phyloP scores from a whole-genome alignment of 2,329 filamentous ascomycete species.

The Neospermospora avenae region DNA sequence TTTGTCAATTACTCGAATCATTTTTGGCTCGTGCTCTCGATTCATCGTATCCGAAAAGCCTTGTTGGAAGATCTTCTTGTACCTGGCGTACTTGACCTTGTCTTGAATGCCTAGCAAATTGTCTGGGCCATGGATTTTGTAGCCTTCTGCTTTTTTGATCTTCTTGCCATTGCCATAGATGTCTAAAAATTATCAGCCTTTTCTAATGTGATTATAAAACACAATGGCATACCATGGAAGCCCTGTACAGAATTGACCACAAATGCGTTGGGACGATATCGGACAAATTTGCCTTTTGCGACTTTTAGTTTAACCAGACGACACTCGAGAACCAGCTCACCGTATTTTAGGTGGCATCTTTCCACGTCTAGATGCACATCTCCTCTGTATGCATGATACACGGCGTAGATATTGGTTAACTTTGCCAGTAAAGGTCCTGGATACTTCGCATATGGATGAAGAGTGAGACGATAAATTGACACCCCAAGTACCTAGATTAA shows the following conservation, averaged over 20 bases:
- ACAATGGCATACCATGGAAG: conserved; percentile 11
- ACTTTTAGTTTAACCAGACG: neutral
- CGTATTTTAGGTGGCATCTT: conserved; percentile 36
- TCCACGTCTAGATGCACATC: conserved; percentile 37
- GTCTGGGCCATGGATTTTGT: conserved; percentile 41
- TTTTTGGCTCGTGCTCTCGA: conserved; percentile 15
- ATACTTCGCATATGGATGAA: conserved; percentile 36
- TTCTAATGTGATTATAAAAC: neutral
- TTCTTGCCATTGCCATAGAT: conserved; percentile 62
- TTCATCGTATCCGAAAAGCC: conserved; percentile 28
- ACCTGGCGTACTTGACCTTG: conserved; percentile 59
- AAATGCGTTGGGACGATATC: conserved; percentile 26
- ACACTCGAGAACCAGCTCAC: conserved; percentile 12
- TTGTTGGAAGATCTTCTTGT: conserved; percentile 43
- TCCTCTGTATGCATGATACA: conserved; percentile 36
- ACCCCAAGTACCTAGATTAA: conserved; percentile 40
- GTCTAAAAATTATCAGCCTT: conserved; percentile 37
- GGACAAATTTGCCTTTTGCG: conserved; percentile 40
- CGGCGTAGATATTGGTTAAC: conserved; percentile 28
- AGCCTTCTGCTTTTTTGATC: conserved; percentile 65
- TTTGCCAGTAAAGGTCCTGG: conserved; percentile 34
- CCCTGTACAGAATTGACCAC: conserved; percentile 12
- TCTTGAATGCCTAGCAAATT: conserved; percentile 71
- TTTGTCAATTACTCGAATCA: conserved; percentile 8
- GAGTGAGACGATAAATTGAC: conserved; percentile 15